Conservation (phyloP, 2,329 filamentous ascomycete species). For the Sordariomycetes sp. region DNA sequence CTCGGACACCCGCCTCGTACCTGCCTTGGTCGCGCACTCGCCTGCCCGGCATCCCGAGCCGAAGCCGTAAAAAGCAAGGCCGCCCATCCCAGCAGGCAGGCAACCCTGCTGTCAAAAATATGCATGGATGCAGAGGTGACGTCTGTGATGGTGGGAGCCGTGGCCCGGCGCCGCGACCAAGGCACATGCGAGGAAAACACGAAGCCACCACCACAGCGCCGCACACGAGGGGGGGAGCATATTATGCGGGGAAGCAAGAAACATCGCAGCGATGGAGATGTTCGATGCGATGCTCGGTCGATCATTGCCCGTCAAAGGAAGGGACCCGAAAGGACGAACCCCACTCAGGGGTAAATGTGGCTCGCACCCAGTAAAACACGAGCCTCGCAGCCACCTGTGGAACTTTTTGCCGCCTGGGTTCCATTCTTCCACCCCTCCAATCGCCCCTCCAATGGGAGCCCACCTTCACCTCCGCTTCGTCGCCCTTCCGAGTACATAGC, state of each 20-base stretch:
- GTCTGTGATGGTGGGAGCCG: background rate
- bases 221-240: background rate
- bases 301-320: background rate
- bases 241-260: conserved; percentile 2
- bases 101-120: background rate
- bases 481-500: too few species aligned
- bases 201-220: background rate
- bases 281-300: conserved; percentile 1
- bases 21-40: background rate
- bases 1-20: background rate
- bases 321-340: background rate
- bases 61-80: background rate
- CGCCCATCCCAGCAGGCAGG: background rate
- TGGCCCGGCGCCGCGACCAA: background rate
- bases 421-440: background rate
- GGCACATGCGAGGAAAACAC: background rate
- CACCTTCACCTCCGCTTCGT: background rate
- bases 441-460: background rate
- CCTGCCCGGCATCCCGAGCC: background rate
- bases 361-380: background rate
- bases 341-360: conserved; percentile 1
- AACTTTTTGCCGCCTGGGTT: background rate
- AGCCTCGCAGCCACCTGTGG: background rate
- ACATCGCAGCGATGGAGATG: background rate
- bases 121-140: background rate